Evolutionary conservation across 164 flowering plant species (phyloP).

Genomic region (Umbellularia californica): DNA sequence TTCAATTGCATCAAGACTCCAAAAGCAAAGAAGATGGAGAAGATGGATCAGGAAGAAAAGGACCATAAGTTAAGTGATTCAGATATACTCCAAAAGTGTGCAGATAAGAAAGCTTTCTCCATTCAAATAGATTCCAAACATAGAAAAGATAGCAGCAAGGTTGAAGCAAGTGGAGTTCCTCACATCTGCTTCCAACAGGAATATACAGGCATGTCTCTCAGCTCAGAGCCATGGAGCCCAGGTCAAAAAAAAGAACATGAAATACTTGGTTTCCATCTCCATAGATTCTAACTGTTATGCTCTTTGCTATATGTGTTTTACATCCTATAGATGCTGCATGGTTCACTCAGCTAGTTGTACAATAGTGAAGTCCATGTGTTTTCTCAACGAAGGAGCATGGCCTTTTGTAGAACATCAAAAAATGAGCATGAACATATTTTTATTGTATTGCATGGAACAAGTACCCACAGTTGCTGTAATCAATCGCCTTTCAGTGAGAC

Average conservation of each 20-base stretch:
- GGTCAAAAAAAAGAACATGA: slow-evolving; percentile 6
- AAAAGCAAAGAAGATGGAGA: background rate
- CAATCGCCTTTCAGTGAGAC: no score
- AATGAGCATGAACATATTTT: no score
- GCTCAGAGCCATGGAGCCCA: slow-evolving; percentile 9
- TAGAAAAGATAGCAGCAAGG: background rate
- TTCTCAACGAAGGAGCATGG: no score
- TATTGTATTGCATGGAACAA: no score
- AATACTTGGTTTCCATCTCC: slow-evolving; percentile 11
- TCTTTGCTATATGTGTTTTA: no score
- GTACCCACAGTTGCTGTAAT: no score
- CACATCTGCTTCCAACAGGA: background rate
- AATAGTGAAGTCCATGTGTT: no score
- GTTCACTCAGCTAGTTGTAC: no score
- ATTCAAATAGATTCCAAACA: background rate
- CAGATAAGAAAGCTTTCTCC: background rate
- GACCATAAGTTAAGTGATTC: background rate
- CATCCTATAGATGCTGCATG: no score
- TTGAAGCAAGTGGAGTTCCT: background rate
- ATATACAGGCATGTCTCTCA: background rate
- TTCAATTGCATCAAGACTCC: no score
- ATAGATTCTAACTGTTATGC: slow-evolving; percentile 1
- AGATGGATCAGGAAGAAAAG: slow-evolving; percentile 4
- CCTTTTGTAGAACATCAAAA: no score
- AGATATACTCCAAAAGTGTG: background rate